phyloP scores from a whole-genome alignment of 1,139 yeast genomes.

The Geotrichum europaeum region DNA sequence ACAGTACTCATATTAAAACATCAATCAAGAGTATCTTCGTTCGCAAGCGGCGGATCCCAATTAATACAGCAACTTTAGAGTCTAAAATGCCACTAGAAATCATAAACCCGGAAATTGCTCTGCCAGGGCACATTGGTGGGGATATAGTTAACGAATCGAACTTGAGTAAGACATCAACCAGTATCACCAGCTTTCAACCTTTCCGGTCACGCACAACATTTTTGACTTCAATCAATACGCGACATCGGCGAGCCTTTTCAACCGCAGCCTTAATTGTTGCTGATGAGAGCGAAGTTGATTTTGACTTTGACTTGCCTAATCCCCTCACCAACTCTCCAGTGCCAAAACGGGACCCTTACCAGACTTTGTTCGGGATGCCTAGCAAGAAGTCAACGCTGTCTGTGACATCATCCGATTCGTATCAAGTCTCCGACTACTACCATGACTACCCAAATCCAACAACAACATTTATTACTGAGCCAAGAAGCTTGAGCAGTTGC shows the following conservation, averaged over 20 bases:
- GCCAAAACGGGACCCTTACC: too few species aligned
- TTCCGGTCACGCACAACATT: not conserved
- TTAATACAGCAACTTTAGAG: not conserved
- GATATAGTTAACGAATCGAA: not conserved
- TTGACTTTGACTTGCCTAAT: too few species aligned
- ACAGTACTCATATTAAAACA: not conserved
- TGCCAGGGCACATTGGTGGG: not conserved
- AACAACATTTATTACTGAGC: too few species aligned
- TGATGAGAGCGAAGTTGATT: not conserved
- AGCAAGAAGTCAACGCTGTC: too few species aligned
- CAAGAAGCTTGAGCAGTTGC: too few species aligned
- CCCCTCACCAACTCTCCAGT: too few species aligned
- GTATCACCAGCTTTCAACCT: not conserved
- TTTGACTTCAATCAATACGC: not conserved
- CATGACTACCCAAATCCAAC: too few species aligned
- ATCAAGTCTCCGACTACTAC: too few species aligned
- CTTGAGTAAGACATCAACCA: not conserved
- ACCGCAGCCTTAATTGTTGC: not conserved
- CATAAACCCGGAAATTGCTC: not conserved
- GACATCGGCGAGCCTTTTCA: not conserved
- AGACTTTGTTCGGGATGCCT: too few species aligned
- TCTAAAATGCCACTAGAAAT: not conserved
- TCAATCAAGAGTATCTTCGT: not conserved
- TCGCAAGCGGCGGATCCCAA: not conserved
- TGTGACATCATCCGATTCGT: too few species aligned